Evolutionary conservation across 2,329 filamentous ascomycete genomes (phyloP), one percentile per base, ranked within the genome.

Genomic region (Diaporthe ampelina): DNA sequence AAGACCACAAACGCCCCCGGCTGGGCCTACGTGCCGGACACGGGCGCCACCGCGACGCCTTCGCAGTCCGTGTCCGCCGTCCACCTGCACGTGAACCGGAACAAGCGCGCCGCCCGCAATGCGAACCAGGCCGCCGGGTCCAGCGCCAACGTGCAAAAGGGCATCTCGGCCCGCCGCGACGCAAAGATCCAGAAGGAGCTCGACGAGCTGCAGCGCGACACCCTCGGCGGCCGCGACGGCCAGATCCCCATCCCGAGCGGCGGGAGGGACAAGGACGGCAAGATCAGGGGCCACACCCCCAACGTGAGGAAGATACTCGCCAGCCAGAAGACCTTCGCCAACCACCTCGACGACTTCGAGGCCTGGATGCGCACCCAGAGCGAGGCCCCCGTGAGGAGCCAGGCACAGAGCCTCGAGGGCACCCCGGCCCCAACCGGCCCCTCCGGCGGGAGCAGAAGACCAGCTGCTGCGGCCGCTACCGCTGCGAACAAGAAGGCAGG

Each of bases 1-100:
- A 91, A 91, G 76, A 91, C 91, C 21, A 90, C 91, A 58, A 87
- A 89, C 58, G 94, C 94, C 1, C 95, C 96, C 0, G 96, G 96
- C 80, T 98, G 95, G 93, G 95, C 95, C 17, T 98, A 98, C 82
- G 94, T 98, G 1, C 92, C 95, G 40, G 94, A 98, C 81, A 92
- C 90, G 81, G 89, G 82, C 56, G 88, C 89, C 73, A 88, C 90
- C 72, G 88, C 89, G 13, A 88, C 89, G 77, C 82, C 85, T 68
- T 81, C 86, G 70, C 87, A 87, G 40, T 73, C 70, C 54, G 73
- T 74, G 35, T 72, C 73, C 9, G 75, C 75, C 43, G 73, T 76
- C 56, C 75, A 76, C 75, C 84, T 86, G 76, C 84, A 83, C 75
- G 87, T 85, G 74, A 84, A 85, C 77, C 90, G 88, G 86, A 89